Conservation (phyloP, 306 rosid genomes). For the Dryas alaskensis region DNA sequence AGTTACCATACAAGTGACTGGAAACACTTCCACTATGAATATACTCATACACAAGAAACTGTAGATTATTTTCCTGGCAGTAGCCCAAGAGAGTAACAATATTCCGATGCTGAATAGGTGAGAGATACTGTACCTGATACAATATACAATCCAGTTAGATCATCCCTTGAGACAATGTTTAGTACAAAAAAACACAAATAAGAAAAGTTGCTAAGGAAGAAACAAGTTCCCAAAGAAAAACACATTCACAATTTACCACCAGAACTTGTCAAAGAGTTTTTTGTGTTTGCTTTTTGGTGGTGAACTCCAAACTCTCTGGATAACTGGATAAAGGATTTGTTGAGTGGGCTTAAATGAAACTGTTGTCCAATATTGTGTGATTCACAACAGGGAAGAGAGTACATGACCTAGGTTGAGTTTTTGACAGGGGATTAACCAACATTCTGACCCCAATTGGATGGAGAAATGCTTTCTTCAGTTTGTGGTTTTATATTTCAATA, state of each 20-base stretch:
- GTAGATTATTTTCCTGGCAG: conserved; percentile 84
- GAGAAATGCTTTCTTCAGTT: no score
- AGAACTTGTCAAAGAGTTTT: neutral
- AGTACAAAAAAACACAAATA: neutral
- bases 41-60: conserved; percentile 83
- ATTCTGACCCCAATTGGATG: neutral
- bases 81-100: conserved; percentile 84
- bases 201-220: neutral
- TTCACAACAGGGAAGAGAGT: neutral
- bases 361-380: neutral
- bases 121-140: conserved; percentile 75
- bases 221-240: neutral
- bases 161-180: conserved; percentile 27
- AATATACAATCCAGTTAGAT: conserved; percentile 34
- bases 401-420: neutral
- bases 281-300: neutral
- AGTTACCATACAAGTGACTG: conserved; percentile 85
- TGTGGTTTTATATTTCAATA: no score
- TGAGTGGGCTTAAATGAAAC: neutral
- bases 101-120: conserved; percentile 75
- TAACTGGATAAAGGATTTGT: neutral
- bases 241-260: neutral
- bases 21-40: conserved; percentile 91
- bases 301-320: neutral
- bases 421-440: neutral